Evolutionary conservation across 2,329 filamentous ascomycete species (phyloP), one percentile per base, ranked within the genome.

Genomic region (Colletotrichum zoysiae): DNA sequence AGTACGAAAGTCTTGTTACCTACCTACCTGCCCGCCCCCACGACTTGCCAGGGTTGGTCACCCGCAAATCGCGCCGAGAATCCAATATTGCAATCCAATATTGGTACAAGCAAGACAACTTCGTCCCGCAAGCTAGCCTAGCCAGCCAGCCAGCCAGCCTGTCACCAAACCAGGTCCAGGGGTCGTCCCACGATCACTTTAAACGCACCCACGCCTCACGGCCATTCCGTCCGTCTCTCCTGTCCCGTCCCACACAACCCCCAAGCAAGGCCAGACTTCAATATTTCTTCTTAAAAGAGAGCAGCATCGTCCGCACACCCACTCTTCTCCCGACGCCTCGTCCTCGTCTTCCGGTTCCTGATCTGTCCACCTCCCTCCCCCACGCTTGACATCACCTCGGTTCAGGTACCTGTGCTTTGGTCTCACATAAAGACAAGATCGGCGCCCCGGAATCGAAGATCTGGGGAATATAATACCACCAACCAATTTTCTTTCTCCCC

Each of bases 31-130:
- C 42, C 56, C 35, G 44, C 53, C 65, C 48, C 33, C 59, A 40
- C 44, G 53, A 62, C 53, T 56, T 60, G 59, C 65, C 63, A 69
- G 69, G 69, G 65, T 71, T 58, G 65, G 69, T 71, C 59, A 60
- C 64, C 65, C 69, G 69, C 65, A 71, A 71, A 71, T 71, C 69
- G 69, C 65, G 65, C 69, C 69, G 69, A 71, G 53, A 58, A 59
- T 58, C 65, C 69, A 69, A 71, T 71, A 71, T 69, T 71, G 65
- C 65, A n/a, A 35, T 71, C 69, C 69, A 71, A 71, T 71, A 71
- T 71, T 71, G 65, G 64, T 44, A 23, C 69, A 69, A 60, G 65
- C 69, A 71, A 71, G 69, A 71, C 65, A 71, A 46, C 11, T 30
- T 35, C 48, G 65, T 71, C 69, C 69, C 65, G 65, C 69, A 64